Evolutionary conservation across 1,139 yeast species (phyloP), one percentile per base, ranked within the genome.

Genomic region (Saccharomyces hybrid): DNA sequence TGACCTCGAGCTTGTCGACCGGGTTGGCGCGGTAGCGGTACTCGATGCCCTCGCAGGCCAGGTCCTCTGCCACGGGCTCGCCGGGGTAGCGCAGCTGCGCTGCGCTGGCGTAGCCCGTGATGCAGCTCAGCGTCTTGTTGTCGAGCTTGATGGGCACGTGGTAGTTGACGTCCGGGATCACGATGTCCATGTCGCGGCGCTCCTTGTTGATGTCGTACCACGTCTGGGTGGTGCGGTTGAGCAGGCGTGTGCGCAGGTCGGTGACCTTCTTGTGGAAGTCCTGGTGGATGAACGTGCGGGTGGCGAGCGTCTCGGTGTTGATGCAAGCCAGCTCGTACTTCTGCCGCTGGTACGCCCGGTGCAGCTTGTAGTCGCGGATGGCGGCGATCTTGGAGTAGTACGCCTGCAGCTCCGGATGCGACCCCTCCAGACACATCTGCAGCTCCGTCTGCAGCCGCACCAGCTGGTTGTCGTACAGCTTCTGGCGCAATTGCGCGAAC

Each of bases 201-300:
- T 93, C 99, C 64, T 86, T 83, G 71, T 91, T 91, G 64, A 91
- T 87, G 62, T 87, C 86, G 73, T 93, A 93, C 98, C 99, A 93
- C 61, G 83, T 79, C 51, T 88, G 82, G 1, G 98, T 91, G 4
- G 96, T 88, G 19, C 82, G 78, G 56, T 81, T 78, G 53, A 93
- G 78, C 75, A 89, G 76, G 42, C 77, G 75, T 56, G 79, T 79
- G 59, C 91, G 86, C 51, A 80, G 71, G 66, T 90, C 96, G 64
- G 84, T 82, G 50, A 82, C 74, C 58, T 81, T 79, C 64, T 86
- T 86, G 67, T 82, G 73, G 68, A 81, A 90, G 68, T 90, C 89
- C 70, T 93, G 98, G 68, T 91, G 97, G 47, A 89, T 80, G 55
- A 85, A 81, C 4, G 88, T 86, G 57, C 98, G 74, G 32, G 83